Conservation (phyloP, 768 basidiomycete species). For the Boletus pseudo-olivaceus region DNA sequence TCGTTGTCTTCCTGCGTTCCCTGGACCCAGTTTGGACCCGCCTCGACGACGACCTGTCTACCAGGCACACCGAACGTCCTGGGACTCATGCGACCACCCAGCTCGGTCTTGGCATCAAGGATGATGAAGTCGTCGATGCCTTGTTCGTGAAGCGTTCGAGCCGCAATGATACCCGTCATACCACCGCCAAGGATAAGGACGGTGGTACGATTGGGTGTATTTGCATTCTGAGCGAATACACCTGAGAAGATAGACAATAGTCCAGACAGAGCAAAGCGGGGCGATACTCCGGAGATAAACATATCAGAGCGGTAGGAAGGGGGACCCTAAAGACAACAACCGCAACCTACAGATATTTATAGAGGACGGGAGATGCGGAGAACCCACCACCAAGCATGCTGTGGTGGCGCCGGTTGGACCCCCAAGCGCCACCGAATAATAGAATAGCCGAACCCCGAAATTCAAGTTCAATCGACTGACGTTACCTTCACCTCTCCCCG, state of each 20-base stretch:
- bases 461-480: neutral
- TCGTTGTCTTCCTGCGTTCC: constrained; percentile 48
- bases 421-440: neutral
- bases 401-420: too few species aligned
- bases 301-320: constrained; percentile 6
- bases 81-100: constrained; percentile 62
- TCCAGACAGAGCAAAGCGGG: neutral
- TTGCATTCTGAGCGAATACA: constrained; percentile 6
- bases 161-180: constrained; percentile 62
- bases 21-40: constrained; percentile 62
- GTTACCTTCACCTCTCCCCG: too few species aligned
- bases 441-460: neutral
- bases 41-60: constrained; percentile 45
- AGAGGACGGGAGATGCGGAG: neutral
- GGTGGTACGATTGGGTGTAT: constrained; percentile 19
- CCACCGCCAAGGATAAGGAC: constrained; percentile 66
- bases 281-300: neutral
- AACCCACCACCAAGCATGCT: too few species aligned
- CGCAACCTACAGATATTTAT: neutral
- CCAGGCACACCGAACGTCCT: constrained; percentile 40
- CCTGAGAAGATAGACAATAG: constrained; percentile 1
- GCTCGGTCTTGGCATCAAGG: constrained; percentile 54
- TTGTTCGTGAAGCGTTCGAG: constrained; percentile 50
- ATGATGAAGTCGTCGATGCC: constrained; percentile 57
- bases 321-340: neutral